Evolutionary conservation across 176 grass and related monocot genomes (phyloP).

Genomic region (Musa schizocarpa): DNA sequence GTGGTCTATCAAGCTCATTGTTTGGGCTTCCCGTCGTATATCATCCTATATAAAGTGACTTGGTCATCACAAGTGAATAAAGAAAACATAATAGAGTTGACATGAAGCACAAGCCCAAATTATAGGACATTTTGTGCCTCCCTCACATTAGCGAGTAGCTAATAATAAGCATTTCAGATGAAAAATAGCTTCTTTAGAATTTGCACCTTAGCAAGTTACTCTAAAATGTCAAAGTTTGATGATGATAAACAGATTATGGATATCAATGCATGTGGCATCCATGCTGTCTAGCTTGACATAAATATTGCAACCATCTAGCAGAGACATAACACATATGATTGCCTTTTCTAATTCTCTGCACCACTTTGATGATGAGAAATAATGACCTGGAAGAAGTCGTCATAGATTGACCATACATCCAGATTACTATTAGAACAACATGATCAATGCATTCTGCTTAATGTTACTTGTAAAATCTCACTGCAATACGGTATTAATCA

Average conservation of each 20-base stretch:
- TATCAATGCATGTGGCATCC: no score
- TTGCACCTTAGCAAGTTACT: no score
- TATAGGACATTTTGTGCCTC: background rate
- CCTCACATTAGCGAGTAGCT: background rate
- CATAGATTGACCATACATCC: background rate
- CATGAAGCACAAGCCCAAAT: background rate
- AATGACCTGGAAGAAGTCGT: background rate
- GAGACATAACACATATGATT: background rate
- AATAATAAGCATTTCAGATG: background rate
- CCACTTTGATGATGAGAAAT: background rate
- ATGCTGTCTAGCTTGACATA: no score
- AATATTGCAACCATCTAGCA: no score
- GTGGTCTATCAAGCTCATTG: constrained; percentile 95
- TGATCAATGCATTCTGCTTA: background rate
- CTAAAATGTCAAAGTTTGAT: no score
- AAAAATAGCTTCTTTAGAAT: background rate
- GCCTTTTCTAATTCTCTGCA: background rate
- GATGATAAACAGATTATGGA: no score
- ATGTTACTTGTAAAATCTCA: background rate
- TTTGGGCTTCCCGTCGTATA: constrained; percentile 87
- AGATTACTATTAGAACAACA: background rate
- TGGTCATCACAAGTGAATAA: background rate
- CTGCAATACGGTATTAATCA: background rate
- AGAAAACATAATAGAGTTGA: background rate
- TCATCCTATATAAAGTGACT: constrained; percentile 54